Percentiles rank a stretch among this genome's conserved stretches.
Conservation (phyloP, 78 protist genomes). For the Pigoraptor vietnamica region DNA sequence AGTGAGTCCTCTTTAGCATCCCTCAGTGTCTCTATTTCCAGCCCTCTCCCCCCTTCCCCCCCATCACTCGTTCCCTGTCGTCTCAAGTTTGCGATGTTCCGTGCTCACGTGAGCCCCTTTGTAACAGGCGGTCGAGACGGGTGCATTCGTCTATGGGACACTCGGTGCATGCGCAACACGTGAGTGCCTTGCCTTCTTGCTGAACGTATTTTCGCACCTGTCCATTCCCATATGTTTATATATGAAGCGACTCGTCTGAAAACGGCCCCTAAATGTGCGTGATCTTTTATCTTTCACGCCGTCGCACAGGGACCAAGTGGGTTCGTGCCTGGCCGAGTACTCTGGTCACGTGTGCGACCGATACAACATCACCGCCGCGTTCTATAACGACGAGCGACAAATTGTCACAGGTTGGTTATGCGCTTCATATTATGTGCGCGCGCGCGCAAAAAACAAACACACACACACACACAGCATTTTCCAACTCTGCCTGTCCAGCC, state of each 20-base stretch:
- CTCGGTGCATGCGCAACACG: neutral
- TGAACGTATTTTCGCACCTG: neutral
- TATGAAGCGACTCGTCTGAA: too few species aligned
- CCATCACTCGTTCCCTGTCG: too few species aligned
- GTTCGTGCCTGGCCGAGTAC: neutral
- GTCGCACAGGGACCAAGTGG: neutral
- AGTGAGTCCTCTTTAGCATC: too few species aligned
- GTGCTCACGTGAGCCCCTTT: too few species aligned
- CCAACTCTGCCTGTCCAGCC: too few species aligned
- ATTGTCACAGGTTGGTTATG: neutral
- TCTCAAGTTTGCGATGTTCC: too few species aligned
- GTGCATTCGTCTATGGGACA: neutral
- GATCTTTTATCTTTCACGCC: too few species aligned
- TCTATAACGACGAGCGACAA: neutral
- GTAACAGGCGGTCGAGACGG: neutral
- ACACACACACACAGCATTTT: neutral
- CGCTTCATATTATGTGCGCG: too few species aligned
- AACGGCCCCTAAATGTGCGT: too few species aligned
- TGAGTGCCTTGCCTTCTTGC: neutral
- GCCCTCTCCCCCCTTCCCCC: too few species aligned
- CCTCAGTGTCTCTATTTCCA: too few species aligned
- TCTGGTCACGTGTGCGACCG: neutral
- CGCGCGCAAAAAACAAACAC: neutral
- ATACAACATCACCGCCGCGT: neutral
- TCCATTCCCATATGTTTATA: too few species aligned